These are phyloP conservation scores for Fusarium illudens DNA, from an alignment of 2,329 filamentous ascomycete genomes.

Conservation along the genomic window DNA sequence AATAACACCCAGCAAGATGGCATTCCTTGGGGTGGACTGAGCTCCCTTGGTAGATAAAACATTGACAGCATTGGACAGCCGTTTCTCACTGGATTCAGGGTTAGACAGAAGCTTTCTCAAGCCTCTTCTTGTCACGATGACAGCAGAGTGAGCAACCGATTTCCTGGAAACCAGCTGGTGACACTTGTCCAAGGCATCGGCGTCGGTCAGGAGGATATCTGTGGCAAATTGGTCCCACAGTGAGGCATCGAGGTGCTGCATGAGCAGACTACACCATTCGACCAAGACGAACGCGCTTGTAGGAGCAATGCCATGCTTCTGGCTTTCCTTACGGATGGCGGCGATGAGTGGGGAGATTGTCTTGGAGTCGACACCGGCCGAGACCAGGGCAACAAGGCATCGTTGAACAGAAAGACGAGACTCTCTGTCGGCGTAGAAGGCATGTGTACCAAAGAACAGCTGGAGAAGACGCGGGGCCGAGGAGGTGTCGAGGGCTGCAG, in stretches of 20 bases:
- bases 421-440: conserved; percentile 83
- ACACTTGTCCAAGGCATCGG: conserved; percentile 80
- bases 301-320: conserved; percentile 79
- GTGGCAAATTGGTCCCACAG: conserved; percentile 71
- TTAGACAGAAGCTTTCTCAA: conserved; percentile 76
- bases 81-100: conserved; percentile 63
- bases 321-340: conserved; percentile 74
- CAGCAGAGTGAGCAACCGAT: conserved; percentile 75
- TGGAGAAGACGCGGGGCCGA: conserved; percentile 67
- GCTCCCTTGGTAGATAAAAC: conserved; percentile 74
- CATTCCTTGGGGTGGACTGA: conserved; percentile 73
- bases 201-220: conserved; percentile 73
- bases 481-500: conserved; percentile 57
- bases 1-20: conserved; percentile 82
- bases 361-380: conserved; percentile 61
- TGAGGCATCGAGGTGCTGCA: conserved; percentile 72
- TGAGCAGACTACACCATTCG: conserved; percentile 85
- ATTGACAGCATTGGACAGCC: conserved; percentile 69
- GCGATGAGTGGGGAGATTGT: conserved; percentile 71
- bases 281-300: conserved; percentile 87
- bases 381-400: conserved; percentile 76
- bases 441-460: conserved; percentile 86
- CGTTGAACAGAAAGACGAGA: conserved; percentile 85
- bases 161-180: conserved; percentile 70
- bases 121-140: conserved; percentile 80